Percentiles rank a stretch among this genome's conserved stretches.
These are phyloP conservation scores for Rheum nobile DNA, from an alignment of 148 eudicot genomes.

Conservation along the genomic window DNA sequence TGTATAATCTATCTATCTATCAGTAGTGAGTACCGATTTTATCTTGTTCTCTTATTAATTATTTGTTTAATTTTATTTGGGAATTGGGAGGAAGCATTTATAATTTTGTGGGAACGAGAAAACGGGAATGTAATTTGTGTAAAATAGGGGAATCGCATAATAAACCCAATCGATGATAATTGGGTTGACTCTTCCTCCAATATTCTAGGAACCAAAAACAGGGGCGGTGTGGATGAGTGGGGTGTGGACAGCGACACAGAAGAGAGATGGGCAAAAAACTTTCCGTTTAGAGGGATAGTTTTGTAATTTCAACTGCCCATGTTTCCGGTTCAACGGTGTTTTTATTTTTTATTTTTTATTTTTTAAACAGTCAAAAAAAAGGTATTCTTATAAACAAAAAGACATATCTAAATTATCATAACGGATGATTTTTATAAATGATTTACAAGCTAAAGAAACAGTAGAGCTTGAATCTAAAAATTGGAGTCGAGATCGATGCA, in stretches of 20 bases:
- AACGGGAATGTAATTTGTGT: too few relatives aligned
- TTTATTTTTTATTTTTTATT: too few relatives aligned
- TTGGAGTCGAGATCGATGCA: too few relatives aligned
- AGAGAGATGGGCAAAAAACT: background rate
- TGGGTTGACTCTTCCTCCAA: background rate
- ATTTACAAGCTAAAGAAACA: too few relatives aligned
- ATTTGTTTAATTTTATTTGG: background rate
- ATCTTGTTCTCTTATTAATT: background rate
- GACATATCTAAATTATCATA: too few relatives aligned
- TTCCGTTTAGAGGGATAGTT: background rate
- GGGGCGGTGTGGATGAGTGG: background rate
- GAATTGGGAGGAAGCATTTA: background rate
- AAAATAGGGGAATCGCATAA: background rate
- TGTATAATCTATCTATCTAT: background rate
- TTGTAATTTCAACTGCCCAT: background rate
- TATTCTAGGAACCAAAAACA: conserved; percentile 4
- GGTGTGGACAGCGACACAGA: background rate
- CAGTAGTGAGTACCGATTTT: background rate
- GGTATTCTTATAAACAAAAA: too few relatives aligned
- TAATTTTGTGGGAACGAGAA: background rate
- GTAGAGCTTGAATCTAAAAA: too few relatives aligned
- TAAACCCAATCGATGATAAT: background rate
- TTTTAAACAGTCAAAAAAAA: too few relatives aligned
- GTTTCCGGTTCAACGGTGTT: too few relatives aligned
- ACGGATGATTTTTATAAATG: too few relatives aligned